Percentiles rank a stretch among this genome's conserved stretches.
Conservation (phyloP, 768 basidiomycete genomes). For the Lactarius tabidus region DNA sequence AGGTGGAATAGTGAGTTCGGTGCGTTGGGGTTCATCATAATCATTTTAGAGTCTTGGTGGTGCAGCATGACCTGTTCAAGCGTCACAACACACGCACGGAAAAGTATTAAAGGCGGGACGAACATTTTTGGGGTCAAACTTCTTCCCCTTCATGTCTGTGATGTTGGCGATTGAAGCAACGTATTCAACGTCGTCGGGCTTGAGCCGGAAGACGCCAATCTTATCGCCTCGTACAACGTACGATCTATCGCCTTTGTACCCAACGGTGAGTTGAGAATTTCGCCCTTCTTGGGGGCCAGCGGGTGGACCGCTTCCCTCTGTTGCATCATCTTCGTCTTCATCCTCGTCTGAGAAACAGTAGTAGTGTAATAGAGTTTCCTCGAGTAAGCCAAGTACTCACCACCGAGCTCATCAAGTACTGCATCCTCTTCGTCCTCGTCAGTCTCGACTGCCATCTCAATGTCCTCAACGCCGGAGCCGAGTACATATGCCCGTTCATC, state of each 20-base stretch:
- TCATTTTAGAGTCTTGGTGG: conserved; percentile 94
- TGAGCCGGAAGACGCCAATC: conserved; percentile 86
- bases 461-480: conserved; percentile 71
- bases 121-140: conserved; percentile 85
- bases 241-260: conserved; percentile 92
- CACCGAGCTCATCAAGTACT: conserved; percentile 65
- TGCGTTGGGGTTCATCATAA: conserved; percentile 80
- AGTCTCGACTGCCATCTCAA: conserved; percentile 77
- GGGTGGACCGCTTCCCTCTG: conserved; percentile 29
- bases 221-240: conserved; percentile 90
- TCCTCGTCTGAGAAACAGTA: conserved; percentile 12
- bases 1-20: conserved; percentile 82
- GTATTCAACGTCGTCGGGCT: conserved; percentile 72
- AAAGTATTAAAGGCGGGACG: conserved; percentile 28
- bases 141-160: conserved; percentile 71
- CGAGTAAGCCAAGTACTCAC: conserved; percentile 34
- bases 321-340: conserved; percentile 20
- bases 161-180: conserved; percentile 84
- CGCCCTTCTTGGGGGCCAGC: conserved; percentile 49
- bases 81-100: neutral
- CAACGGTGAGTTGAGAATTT: conserved; percentile 89
- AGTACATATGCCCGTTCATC: conserved; percentile 88
- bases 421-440: conserved; percentile 76
- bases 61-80: conserved; percentile 83
- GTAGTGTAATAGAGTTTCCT: conserved; percentile 10